Percentiles rank a stretch among this genome's conserved stretches.
phyloP scores from a whole-genome alignment of 148 eudicot species.

The Rheum nobile region DNA sequence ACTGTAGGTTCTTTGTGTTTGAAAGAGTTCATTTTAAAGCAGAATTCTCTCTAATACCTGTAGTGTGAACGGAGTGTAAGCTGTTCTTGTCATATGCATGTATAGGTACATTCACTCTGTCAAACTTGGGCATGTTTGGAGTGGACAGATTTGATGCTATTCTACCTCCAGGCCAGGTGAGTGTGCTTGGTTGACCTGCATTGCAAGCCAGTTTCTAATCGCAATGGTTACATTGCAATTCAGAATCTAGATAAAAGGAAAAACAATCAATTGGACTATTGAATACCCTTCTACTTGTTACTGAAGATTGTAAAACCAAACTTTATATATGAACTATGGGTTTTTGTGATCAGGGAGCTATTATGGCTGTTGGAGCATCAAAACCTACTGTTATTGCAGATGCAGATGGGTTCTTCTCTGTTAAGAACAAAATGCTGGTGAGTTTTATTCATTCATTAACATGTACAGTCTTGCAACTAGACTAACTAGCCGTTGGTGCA shows the following conservation, averaged over 20 bases:
- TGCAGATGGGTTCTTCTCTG: conserved; percentile 88
- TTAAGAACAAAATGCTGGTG: conserved; percentile 89
- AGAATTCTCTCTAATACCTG: background rate
- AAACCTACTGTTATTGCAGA: conserved; percentile 83
- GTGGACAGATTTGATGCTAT: conserved; percentile 95
- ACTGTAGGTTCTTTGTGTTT: background rate
- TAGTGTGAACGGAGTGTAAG: background rate
- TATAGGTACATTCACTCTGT: conserved; percentile 82
- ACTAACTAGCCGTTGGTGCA: background rate
- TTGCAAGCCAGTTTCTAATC: background rate
- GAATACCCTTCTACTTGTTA: background rate
- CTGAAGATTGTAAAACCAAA: background rate
- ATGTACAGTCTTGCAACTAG: background rate
- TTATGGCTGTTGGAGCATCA: conserved; percentile 99
- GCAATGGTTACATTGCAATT: background rate
- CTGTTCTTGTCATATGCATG: conserved; percentile 6
- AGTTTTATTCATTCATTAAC: conserved; percentile 16
- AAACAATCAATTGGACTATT: background rate
- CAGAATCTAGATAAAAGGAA: background rate
- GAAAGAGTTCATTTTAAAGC: background rate
- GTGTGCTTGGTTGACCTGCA: conserved; percentile 1
- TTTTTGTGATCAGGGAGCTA: conserved; percentile 57
- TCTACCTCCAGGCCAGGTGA: conserved; percentile 99
- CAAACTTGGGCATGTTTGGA: conserved; percentile 98
- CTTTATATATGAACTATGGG: background rate